Percentiles rank a stretch among this genome's conserved stretches.
These are phyloP conservation scores for Tolypocladium cylindrosporum DNA, from an alignment of 2,329 filamentous ascomycete species.

Conservation along the genomic window DNA sequence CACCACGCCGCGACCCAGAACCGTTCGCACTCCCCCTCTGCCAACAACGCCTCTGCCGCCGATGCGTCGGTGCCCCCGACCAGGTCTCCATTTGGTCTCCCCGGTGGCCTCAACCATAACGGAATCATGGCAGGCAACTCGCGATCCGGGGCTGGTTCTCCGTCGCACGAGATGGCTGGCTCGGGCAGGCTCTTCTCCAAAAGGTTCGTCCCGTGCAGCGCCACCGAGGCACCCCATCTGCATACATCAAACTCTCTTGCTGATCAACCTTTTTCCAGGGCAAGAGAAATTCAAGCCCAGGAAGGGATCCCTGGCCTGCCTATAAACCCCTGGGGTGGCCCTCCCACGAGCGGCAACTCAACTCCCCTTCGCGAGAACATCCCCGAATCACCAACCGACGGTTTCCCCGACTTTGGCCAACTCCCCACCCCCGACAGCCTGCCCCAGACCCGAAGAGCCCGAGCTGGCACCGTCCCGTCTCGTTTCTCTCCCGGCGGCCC, in stretches of 20 bases:
- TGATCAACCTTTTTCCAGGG: slow-evolving; percentile 40
- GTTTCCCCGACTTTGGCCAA: slow-evolving; percentile 81
- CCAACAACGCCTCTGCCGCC: slow-evolving; percentile 70
- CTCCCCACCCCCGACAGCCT: slow-evolving; percentile 56
- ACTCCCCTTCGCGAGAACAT: slow-evolving; percentile 96
- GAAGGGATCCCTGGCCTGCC: slow-evolving; percentile 67
- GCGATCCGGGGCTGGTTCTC: slow-evolving; percentile 87
- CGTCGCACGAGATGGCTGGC: slow-evolving; percentile 77
- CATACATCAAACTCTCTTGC: not conserved
- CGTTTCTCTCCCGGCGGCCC: slow-evolving; percentile 73
- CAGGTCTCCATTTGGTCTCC: slow-evolving; percentile 64
- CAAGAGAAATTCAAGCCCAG: slow-evolving; percentile 93
- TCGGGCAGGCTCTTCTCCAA: slow-evolving; percentile 77
- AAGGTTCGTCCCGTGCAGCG: slow-evolving; percentile 50
- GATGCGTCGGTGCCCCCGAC: slow-evolving; percentile 56
- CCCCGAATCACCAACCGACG: slow-evolving; percentile 90
- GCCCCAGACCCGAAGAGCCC: slow-evolving; percentile 65
- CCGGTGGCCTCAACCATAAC: slow-evolving; percentile 49
- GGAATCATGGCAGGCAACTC: slow-evolving; percentile 49
- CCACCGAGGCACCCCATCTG: not conserved
- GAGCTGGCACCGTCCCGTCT: slow-evolving; percentile 93
- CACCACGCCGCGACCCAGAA: slow-evolving; percentile 53
- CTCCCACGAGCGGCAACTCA: slow-evolving; percentile 91
- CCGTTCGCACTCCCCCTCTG: slow-evolving; percentile 70
- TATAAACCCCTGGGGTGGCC: slow-evolving; percentile 80